Conservation (phyloP, 1,284 basidiomycete species). For the Irpex rosettiformis region DNA sequence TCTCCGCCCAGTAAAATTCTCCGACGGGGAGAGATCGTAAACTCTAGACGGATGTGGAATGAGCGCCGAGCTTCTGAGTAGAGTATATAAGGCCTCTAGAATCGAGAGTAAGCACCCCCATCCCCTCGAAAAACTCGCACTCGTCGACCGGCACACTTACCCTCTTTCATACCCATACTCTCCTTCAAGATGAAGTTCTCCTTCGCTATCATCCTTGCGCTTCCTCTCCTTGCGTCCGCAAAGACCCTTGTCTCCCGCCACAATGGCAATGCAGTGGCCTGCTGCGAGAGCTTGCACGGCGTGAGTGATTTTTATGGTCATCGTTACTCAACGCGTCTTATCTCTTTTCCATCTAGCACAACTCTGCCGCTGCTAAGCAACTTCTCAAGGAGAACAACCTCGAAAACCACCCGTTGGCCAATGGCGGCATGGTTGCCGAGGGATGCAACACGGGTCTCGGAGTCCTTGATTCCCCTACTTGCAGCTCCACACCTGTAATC, state of each 20-base stretch:
- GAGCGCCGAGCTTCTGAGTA: too few species aligned
- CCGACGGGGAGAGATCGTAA: too few species aligned
- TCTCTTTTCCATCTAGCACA: neutral
- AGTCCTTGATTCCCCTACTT: neutral
- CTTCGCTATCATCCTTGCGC: neutral
- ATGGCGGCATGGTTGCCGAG: neutral
- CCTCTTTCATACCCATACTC: neutral
- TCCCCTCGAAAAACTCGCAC: neutral
- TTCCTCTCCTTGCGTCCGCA: neutral
- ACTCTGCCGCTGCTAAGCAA: neutral
- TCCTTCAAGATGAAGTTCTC: neutral
- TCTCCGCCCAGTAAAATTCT: too few species aligned
- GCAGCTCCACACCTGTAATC: neutral
- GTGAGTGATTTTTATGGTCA: neutral
- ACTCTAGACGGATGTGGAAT: too few species aligned
- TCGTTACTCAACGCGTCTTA: neutral
- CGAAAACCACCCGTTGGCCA: neutral
- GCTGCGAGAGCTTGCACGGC: neutral
- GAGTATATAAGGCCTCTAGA: neutral
- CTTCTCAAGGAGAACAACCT: neutral
- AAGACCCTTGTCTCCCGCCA: neutral
- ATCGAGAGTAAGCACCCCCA: neutral
- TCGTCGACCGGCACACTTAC: neutral
- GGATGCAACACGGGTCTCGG: neutral
- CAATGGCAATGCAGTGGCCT: neutral